Conservation (phyloP, 495 filamentous ascomycete genomes). For the Tuber microsphaerosporum region DNA sequence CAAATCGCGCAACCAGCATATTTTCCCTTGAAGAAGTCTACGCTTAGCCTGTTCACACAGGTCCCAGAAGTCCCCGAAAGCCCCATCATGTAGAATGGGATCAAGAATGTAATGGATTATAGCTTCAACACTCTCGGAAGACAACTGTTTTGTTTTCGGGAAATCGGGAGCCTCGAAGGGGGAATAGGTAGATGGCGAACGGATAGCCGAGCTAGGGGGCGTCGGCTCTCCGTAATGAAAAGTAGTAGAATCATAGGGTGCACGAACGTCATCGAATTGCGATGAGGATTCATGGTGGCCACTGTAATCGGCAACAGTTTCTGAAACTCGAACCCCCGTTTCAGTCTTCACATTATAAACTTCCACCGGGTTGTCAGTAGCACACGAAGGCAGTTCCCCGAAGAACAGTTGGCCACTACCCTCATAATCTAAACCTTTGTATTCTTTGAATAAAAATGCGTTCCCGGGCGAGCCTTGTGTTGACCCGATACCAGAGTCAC, state of each 20-base stretch:
- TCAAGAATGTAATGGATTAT: constrained; percentile 16
- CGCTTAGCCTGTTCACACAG: constrained; percentile 15
- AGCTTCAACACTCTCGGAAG: constrained; percentile 10
- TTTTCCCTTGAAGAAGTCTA: constrained; percentile 12
- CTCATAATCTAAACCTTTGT: background rate
- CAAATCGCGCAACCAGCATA: constrained; percentile 26
- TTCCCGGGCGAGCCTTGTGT: constrained; percentile 8
- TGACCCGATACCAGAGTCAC: constrained; percentile 24
- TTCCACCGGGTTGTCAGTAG: background rate
- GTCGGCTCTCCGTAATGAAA: constrained; percentile 16
- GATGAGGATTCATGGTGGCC: background rate
- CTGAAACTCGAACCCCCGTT: background rate
- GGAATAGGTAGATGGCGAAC: constrained; percentile 18
- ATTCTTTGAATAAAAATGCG: background rate
- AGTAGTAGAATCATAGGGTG: background rate
- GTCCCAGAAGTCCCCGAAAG: constrained; percentile 9
- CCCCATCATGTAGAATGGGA: constrained; percentile 10
- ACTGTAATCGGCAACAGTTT: background rate
- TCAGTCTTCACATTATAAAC: background rate
- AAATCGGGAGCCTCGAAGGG: background rate
- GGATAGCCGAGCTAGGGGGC: constrained; percentile 24
- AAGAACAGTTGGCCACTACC: background rate
- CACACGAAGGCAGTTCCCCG: background rate
- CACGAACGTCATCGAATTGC: background rate
- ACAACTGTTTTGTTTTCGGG: constrained; percentile 11